A percentile compares a stretch with the other conserved stretches of the same genome.
These are phyloP conservation scores for Phytophthora tentaculata DNA, from an alignment of 352 stramenopile species.

Conservation along the genomic window DNA sequence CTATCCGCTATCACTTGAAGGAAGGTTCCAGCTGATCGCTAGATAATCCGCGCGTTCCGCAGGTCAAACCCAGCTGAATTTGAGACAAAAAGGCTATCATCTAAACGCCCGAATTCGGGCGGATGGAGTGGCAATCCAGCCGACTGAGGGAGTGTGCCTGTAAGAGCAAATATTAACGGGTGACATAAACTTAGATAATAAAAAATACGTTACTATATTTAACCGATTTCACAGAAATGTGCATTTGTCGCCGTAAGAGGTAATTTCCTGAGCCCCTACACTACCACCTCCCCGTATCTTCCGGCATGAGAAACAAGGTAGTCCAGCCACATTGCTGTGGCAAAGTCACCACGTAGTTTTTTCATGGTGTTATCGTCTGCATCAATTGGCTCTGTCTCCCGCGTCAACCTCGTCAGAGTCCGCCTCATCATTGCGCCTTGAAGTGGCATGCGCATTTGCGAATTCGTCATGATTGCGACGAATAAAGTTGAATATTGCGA, in stretches of 20 bases:
- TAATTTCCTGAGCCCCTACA: neutral
- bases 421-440: neutral
- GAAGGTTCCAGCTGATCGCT: constrained; percentile 1
- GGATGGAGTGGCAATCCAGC: neutral
- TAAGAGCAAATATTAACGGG: constrained; percentile 1
- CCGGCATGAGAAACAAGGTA: neutral
- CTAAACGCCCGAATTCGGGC: constrained; percentile 1
- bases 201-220: neutral
- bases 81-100: neutral
- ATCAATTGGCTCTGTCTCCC: neutral
- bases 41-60: neutral
- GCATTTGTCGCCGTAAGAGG: neutral
- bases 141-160: neutral
- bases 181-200: neutral
- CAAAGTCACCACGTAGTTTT: neutral
- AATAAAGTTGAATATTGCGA: too few species aligned
- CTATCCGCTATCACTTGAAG: too few species aligned
- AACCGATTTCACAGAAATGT: neutral
- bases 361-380: neutral
- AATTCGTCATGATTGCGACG: too few species aligned
- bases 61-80: neutral
- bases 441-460: neutral
- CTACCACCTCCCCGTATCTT: neutral
- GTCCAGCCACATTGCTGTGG: neutral
- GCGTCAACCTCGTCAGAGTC: neutral